These are phyloP conservation scores for Pichia sp. DNA, from an alignment of 1,139 yeast genomes.

Conservation along the genomic window DNA sequence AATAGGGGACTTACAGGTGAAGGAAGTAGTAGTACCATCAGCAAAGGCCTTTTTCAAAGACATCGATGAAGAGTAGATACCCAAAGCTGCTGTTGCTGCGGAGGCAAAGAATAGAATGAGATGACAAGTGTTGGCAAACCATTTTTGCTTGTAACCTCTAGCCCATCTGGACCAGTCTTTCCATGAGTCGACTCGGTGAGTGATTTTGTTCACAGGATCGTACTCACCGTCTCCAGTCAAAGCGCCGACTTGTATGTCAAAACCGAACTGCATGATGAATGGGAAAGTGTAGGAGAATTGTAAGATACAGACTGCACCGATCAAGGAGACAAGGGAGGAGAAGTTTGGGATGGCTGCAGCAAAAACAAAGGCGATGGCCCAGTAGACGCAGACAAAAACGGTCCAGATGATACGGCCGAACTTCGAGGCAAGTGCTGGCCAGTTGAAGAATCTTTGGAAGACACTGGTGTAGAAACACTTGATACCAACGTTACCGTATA, in stretches of 20 bases:
- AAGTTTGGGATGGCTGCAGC: slow-evolving; percentile 56
- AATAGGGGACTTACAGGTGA: slow-evolving; percentile 17
- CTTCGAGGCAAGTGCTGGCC: slow-evolving; percentile 34
- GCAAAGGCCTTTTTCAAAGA: slow-evolving; percentile 20
- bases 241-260: slow-evolving; percentile 37
- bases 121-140: slow-evolving; percentile 27
- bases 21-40: slow-evolving; percentile 20
- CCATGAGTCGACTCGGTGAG: slow-evolving; percentile 35
- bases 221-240: slow-evolving; percentile 31
- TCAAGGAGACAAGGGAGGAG: slow-evolving; percentile 43
- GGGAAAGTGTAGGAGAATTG: slow-evolving; percentile 47
- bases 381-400: slow-evolving; percentile 35
- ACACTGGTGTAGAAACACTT: slow-evolving; percentile 40
- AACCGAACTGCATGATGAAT: slow-evolving; percentile 35
- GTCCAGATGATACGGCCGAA: slow-evolving; percentile 38
- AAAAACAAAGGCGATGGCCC: slow-evolving; percentile 42
- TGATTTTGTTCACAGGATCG: slow-evolving; percentile 32
- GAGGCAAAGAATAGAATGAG: slow-evolving; percentile 36
- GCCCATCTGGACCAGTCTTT: slow-evolving; percentile 34
- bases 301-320: slow-evolving; percentile 48
- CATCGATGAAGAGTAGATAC: slow-evolving; percentile 34
- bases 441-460: slow-evolving; percentile 33
- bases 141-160: background rate
- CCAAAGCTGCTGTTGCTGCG: slow-evolving; percentile 36
- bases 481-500: slow-evolving; percentile 43